phyloP scores from a whole-genome alignment of 352 stramenopile species.

The Phytopythium delawarense region DNA sequence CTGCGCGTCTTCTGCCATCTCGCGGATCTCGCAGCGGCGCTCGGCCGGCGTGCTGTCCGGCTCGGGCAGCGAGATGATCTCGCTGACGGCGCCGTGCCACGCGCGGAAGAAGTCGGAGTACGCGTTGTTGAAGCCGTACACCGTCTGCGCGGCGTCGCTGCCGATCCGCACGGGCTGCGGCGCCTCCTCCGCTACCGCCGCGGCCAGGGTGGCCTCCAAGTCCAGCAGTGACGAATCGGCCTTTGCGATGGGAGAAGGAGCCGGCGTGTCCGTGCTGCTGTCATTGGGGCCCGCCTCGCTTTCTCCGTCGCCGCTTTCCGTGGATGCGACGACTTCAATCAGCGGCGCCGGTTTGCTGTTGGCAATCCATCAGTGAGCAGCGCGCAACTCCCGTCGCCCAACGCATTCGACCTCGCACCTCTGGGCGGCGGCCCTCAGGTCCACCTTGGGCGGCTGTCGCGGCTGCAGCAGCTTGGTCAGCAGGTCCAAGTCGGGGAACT shows the following conservation, averaged over 20 bases:
- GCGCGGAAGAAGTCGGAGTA: conserved; percentile 92
- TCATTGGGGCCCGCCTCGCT: conserved; percentile 14
- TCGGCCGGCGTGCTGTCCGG: conserved; percentile 76
- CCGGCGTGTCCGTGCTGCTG: neutral
- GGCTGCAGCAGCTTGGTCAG: conserved; percentile 88
- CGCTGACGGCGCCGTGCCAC: conserved; percentile 89
- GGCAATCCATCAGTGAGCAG: conserved; percentile 5
- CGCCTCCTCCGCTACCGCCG: conserved; percentile 15
- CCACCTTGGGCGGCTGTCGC: conserved; percentile 31
- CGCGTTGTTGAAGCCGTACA: conserved; percentile 94
- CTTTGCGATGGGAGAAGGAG: conserved; percentile 4
- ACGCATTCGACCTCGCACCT: conserved; percentile 19
- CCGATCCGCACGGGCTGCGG: conserved; percentile 11
- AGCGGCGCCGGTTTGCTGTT: conserved; percentile 40
- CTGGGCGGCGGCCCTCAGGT: conserved; percentile 25
- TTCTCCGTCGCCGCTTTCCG: conserved; percentile 10
- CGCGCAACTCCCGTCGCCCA: neutral
- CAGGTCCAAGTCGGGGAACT: conserved; percentile 92
- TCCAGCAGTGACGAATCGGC: conserved; percentile 45
- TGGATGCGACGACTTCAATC: conserved; percentile 81
- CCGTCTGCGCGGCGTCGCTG: conserved; percentile 17
- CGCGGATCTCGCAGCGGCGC: conserved; percentile 69
- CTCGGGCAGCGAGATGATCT: conserved; percentile 91
- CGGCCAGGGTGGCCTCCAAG: conserved; percentile 36
- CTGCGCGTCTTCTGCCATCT: conserved; percentile 86